Conservation (phyloP, 345 rosid species). For the Citrus sp. region DNA sequence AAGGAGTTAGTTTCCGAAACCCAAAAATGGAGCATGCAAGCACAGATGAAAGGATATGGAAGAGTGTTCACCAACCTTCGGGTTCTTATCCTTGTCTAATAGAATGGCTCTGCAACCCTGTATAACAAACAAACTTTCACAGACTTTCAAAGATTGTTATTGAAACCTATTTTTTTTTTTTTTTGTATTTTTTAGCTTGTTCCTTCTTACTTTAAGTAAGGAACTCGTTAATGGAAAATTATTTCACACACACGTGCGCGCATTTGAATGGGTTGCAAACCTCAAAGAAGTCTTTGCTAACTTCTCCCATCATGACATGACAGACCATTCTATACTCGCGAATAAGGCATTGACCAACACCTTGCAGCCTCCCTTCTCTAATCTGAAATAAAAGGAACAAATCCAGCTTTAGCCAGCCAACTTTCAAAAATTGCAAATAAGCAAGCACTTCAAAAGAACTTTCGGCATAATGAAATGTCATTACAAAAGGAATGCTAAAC, state of each 20-base stretch:
- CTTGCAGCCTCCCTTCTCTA: conserved; percentile 86
- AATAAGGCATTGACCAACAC: conserved; percentile 73
- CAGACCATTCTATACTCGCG: conserved; percentile 89
- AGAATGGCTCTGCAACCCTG: conserved; percentile 97
- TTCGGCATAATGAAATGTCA: not conserved
- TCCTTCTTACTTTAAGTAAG: no score
- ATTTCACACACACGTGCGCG: no score
- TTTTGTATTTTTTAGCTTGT: no score
- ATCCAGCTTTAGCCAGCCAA: conserved; percentile 8
- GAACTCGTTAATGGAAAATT: no score
- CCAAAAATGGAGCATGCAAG: not conserved
- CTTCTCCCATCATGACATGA: conserved; percentile 69
- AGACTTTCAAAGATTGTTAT: not conserved
- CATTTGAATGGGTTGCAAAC: conserved; percentile 29
- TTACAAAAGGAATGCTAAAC: not conserved
- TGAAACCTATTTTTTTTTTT: no score
- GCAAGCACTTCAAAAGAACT: not conserved
- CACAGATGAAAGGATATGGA: not conserved
- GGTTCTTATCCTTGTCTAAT: conserved; percentile 79
- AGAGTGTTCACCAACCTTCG: conserved; percentile 47
- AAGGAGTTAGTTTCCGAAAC: not conserved
- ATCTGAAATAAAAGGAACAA: conserved; percentile 46
- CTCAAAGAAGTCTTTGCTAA: conserved; percentile 89
- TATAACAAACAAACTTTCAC: not conserved
- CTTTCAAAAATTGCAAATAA: not conserved